Evolutionary conservation across 129 eudicot genomes (phyloP), one percentile per base, ranked within the genome.

Genomic region (Oenanthe sinensis): DNA sequence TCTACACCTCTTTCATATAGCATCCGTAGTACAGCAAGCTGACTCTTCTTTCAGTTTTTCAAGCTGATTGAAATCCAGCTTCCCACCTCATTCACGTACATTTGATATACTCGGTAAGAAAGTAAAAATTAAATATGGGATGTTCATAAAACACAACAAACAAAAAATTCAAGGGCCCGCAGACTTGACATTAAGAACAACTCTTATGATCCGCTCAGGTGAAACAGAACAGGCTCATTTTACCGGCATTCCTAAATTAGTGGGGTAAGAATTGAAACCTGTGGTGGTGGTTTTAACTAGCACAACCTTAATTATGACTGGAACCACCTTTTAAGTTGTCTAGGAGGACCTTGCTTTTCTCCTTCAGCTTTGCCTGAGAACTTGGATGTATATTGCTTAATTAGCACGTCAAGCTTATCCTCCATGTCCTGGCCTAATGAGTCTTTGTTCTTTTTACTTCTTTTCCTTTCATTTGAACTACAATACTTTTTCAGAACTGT

Each of bases 341-440:
- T 88, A 1, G 42, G 42, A 39, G 42, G 42, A 68, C 90, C 89
- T 83, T 92, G 93, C 75, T 86, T 85, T 76, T 87, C 89, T n/a
- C 78, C 90, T 20, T 84, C 97, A 67, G 65, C 71, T 88, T 81
- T 86, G 73, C 74, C 78, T 45, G 97, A 85, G 60, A 92, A 96
- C 78, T 96, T 96, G 60, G 91, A 75, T 48, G 84, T 81, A 39
- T 39, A 39, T 39, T 39, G 42, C 77, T 87, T 91, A 2, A 96
- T 90, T 63, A 96, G 87, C 92, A 85, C 65, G 75, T 96, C 99
- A 28, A 96, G 96, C 74, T 96, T 90, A 87, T 96, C 99, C 78
- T 30, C 83, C 0, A 77, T 83, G 79, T 96, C 99, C 67, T 86
- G 84, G 40, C 99, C 97, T 77, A 87, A 80, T 3, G 97, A 90